Percentiles rank a stretch among this genome's conserved stretches.
Conservation (phyloP, 2,329 filamentous ascomycete species). For the Nemania sp. region DNA sequence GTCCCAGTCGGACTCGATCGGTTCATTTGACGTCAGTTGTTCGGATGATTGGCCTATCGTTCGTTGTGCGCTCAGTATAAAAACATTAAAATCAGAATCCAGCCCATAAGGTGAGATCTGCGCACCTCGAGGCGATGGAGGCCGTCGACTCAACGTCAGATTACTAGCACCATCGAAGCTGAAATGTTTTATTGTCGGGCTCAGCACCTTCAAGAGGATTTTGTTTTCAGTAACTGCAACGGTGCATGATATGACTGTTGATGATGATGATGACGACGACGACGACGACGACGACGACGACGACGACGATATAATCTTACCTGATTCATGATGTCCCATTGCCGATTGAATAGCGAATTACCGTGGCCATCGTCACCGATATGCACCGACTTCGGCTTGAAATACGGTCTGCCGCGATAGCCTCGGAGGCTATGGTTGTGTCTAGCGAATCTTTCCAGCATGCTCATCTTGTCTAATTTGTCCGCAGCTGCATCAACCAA, state of each 20-base stretch:
- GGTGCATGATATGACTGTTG: neutral
- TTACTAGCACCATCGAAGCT: conserved; percentile 35
- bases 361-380: conserved; percentile 33
- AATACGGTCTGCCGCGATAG: conserved; percentile 26
- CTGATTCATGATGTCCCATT: conserved; percentile 38
- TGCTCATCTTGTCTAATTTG: conserved; percentile 28
- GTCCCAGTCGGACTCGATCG: conserved; percentile 30
- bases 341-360: conserved; percentile 32
- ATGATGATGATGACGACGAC: no score
- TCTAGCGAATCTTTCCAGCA: conserved; percentile 36
- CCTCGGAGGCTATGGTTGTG: conserved; percentile 31
- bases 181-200: conserved; percentile 38
- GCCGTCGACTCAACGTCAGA: conserved; percentile 30
- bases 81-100: neutral
- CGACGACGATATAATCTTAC: no score
- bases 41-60: conserved; percentile 25
- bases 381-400: conserved; percentile 34
- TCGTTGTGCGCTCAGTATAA: conserved; percentile 8
- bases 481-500: neutral
- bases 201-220: conserved; percentile 33
- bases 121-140: conserved; percentile 34
- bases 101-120: neutral
- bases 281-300: no score
- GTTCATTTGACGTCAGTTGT: conserved; percentile 26
- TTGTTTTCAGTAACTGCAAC: conserved; percentile 5